Percentiles rank a stretch among this genome's conserved stretches.
Conservation (phyloP, 495 filamentous ascomycete species). For the Paragyromitra xinjiangensis region DNA sequence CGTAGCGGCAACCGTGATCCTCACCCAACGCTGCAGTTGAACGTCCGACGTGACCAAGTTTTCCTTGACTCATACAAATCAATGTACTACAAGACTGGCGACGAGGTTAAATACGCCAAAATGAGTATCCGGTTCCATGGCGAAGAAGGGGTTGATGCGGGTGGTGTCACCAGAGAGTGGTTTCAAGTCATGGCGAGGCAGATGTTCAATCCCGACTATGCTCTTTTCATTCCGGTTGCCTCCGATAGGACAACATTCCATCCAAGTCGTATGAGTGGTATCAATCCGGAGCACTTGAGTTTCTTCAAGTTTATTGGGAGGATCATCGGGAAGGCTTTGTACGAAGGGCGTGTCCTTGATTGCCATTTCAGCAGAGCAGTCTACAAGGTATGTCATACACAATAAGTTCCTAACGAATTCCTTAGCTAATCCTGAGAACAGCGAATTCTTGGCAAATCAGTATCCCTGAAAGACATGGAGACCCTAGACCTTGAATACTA, state of each 20-base stretch:
- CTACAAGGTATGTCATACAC: constrained; percentile 69
- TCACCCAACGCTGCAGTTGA: constrained; percentile 81
- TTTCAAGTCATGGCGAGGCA: constrained; percentile 97
- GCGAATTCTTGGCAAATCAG: constrained; percentile 89
- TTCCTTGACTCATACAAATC: constrained; percentile 98
- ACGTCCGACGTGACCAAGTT: constrained; percentile 90
- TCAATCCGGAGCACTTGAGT: constrained; percentile 94
- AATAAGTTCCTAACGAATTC: background rate
- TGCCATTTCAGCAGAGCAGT: constrained; percentile 99
- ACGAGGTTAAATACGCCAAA: constrained; percentile 98
- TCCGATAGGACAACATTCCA: constrained; percentile 99
- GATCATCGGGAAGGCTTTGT: constrained; percentile 97
- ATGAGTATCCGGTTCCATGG: constrained; percentile 96
- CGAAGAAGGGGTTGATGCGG: constrained; percentile 97
- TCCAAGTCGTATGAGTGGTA: constrained; percentile 86
- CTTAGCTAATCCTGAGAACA: constrained; percentile 40
- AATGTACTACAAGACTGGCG: constrained; percentile 90
- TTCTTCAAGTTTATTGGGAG: constrained; percentile 99
- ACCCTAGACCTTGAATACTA: constrained; percentile 98
- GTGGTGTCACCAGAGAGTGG: constrained; percentile 98
- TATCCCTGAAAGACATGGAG: constrained; percentile 99
- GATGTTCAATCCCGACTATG: constrained; percentile 99
- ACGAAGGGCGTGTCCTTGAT: constrained; percentile 93
- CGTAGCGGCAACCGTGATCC: constrained; percentile 70
- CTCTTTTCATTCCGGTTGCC: constrained; percentile 92